Conservation (phyloP, 1,284 basidiomycete genomes). For the Vanrija pseudolonga region DNA sequence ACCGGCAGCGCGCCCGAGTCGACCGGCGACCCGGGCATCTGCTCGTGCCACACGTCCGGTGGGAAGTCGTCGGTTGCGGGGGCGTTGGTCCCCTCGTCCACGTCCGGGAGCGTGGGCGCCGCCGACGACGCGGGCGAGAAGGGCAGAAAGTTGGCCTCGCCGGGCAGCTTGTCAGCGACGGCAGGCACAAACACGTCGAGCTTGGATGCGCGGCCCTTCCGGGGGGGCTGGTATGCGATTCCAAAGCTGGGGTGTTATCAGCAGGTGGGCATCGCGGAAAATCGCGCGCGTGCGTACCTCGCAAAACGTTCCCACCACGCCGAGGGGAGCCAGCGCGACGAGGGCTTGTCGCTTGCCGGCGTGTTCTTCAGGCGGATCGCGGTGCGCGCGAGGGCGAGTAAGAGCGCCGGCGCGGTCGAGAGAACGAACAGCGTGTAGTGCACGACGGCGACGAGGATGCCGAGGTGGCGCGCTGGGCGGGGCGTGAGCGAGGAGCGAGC, state of each 20-base stretch:
- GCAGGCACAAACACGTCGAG: slow-evolving; percentile 16
- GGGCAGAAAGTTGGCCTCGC: background rate
- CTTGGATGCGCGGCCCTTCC: background rate
- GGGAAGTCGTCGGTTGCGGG: slow-evolving; percentile 7
- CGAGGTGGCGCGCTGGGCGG: slow-evolving; percentile 17
- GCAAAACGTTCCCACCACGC: slow-evolving; percentile 16
- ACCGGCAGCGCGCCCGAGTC: slow-evolving; percentile 11
- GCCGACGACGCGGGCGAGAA: slow-evolving; percentile 9
- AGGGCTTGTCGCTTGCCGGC: background rate
- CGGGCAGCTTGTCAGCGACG: background rate
- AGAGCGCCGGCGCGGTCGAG: slow-evolving; percentile 3
- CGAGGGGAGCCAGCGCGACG: background rate
- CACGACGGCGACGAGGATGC: slow-evolving; percentile 15
- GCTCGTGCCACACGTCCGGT: slow-evolving; percentile 9
- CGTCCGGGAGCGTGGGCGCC: slow-evolving; percentile 11
- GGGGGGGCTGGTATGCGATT: slow-evolving; percentile 9
- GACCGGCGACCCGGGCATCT: slow-evolving; percentile 9
- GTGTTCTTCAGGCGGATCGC: slow-evolving; percentile 6
- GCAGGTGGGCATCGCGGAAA: background rate
- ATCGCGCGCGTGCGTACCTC: slow-evolving; percentile 3
- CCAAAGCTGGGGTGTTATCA: slow-evolving; percentile 7
- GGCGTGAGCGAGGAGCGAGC: no score
- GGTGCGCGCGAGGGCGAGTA: slow-evolving; percentile 3
- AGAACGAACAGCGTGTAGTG: slow-evolving; percentile 9
- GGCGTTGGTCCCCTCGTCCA: slow-evolving; percentile 12